Evolutionary conservation across 2,329 filamentous ascomycete species (phyloP).

Genomic region (Arthrinium phaeospermum): DNA sequence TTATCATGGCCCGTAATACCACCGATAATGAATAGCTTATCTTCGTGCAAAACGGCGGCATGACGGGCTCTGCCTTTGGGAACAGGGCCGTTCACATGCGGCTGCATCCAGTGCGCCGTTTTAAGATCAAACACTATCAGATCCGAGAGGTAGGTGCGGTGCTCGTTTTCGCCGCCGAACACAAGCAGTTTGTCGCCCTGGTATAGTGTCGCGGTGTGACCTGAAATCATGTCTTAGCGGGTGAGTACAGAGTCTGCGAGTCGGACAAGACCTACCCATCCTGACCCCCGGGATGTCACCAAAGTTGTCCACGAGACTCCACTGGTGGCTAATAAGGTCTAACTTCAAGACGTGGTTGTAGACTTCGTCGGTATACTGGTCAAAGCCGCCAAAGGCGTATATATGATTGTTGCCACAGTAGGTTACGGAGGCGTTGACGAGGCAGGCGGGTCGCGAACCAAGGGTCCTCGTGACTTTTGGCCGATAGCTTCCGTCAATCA

Average conservation of each 20-base stretch:
- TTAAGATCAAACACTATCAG: conserved; percentile 95
- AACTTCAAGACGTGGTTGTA: conserved; percentile 96
- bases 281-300: conserved; percentile 96
- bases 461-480: conserved; percentile 82
- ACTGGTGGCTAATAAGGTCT: conserved; percentile 86
- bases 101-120: conserved; percentile 94
- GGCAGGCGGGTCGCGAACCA: conserved; percentile 84
- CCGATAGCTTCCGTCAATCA: conserved; percentile 73
- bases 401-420: conserved; percentile 98
- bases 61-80: conserved; percentile 92
- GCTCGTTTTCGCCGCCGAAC: conserved; percentile 97
- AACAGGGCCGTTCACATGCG: conserved; percentile 80
- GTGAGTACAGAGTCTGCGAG: not conserved
- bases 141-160: conserved; percentile 92
- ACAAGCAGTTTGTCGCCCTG: conserved; percentile 94
- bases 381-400: conserved; percentile 97
- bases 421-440: conserved; percentile 98
- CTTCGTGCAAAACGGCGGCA: conserved; percentile 91
- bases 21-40: conserved; percentile 94
- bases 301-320: conserved; percentile 97
- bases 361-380: conserved; percentile 98
- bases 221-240: conserved; percentile 48
- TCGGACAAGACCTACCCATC: conserved; percentile 71
- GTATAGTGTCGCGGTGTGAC: conserved; percentile 93
- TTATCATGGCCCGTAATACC: conserved; percentile 95